phyloP scores from a whole-genome alignment of 1,139 yeast species.

The Wickerhamiella pararugosa region DNA sequence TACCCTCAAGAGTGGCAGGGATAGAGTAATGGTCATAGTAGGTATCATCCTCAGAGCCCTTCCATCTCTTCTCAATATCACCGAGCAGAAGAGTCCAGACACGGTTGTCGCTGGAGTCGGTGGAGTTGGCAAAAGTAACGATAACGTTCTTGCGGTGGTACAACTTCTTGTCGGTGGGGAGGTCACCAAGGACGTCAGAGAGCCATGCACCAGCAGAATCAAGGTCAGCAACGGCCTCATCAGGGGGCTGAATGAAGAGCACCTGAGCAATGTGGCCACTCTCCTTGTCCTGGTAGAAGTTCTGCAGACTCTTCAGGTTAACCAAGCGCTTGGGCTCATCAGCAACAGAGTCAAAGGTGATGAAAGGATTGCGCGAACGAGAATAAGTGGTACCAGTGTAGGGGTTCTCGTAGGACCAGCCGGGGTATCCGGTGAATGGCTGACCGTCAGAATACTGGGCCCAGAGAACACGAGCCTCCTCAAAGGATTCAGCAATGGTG shows the following conservation, averaged over 20 bases:
- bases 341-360: conserved; percentile 28
- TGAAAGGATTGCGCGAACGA: conserved; percentile 36
- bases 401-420: conserved; percentile 31
- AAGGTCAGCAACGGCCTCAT: conserved; percentile 37
- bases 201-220: conserved; percentile 33
- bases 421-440: conserved; percentile 36
- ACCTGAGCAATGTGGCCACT: conserved; percentile 33
- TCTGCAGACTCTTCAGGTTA: conserved; percentile 33
- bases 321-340: conserved; percentile 24
- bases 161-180: conserved; percentile 22
- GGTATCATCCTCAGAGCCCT: conserved; percentile 31
- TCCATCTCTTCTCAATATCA: conserved; percentile 27
- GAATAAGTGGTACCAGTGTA: conserved; percentile 31
- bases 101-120: conserved; percentile 29
- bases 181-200: conserved; percentile 29
- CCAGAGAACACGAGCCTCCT: conserved; percentile 32
- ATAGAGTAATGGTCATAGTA: conserved; percentile 37
- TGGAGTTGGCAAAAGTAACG: conserved; percentile 35
- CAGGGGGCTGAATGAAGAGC: conserved; percentile 36
- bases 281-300: conserved; percentile 28
- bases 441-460: conserved; percentile 35
- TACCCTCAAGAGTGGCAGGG: conserved; percentile 32
- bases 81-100: conserved; percentile 33
- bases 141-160: conserved; percentile 33
- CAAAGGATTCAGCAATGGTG: conserved; percentile 33